These are phyloP conservation scores for Sicyos edulis DNA, from an alignment of 306 rosid species.

Conservation along the genomic window DNA sequence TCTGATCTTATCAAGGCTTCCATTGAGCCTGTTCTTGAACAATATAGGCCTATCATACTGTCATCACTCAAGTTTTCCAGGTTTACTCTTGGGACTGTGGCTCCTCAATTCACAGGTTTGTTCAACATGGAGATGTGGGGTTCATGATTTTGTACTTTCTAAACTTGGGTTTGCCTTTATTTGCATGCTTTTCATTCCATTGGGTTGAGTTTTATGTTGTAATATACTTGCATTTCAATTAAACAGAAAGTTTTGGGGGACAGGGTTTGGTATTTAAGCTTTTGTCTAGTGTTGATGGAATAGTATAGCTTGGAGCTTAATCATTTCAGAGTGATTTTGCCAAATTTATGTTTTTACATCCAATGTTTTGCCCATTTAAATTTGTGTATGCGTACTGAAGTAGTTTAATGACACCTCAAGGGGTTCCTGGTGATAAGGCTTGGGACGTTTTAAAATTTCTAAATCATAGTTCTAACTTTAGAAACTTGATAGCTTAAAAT, in stretches of 20 bases:
- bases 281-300: not conserved
- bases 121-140: slow-evolving; percentile 3
- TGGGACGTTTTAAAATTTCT: not conserved
- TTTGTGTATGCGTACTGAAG: too few species aligned
- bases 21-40: slow-evolving; percentile 77
- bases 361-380: too few species aligned
- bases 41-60: slow-evolving; percentile 60
- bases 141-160: not conserved
- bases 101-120: slow-evolving; percentile 91
- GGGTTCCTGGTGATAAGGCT: not conserved
- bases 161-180: not conserved
- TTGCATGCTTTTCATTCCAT: not conserved
- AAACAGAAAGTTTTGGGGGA: not conserved
- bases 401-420: not conserved
- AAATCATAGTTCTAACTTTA: not conserved
- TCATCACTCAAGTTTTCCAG: slow-evolving; percentile 79
- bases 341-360: too few species aligned
- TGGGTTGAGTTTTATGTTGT: not conserved
- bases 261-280: not conserved
- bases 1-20: slow-evolving; percentile 84
- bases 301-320: not conserved
- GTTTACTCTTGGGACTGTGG: slow-evolving; percentile 91
- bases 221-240: slow-evolving; percentile 1
- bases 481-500: not conserved
- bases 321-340: not conserved